Percentiles rank a stretch among this genome's conserved stretches.
These are phyloP conservation scores for Tricholoma terreum DNA, from an alignment of 768 basidiomycete species.

Conservation along the genomic window DNA sequence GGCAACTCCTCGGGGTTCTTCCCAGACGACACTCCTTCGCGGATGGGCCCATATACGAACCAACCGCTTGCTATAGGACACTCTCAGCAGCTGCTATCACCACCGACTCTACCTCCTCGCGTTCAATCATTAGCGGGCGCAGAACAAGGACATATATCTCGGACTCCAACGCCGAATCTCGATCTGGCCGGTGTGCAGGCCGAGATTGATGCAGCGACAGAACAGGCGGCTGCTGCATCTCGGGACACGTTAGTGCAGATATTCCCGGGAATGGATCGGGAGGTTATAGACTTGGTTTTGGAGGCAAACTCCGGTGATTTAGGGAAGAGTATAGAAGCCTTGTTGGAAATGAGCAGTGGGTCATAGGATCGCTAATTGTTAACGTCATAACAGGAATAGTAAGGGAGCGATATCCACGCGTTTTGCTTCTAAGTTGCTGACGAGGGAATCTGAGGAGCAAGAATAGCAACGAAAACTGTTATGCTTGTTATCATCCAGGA, in stretches of 20 bases:
- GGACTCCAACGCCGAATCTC: slow-evolving; percentile 66
- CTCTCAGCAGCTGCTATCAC: slow-evolving; percentile 36
- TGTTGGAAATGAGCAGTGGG: slow-evolving; percentile 70
- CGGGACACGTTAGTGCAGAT: slow-evolving; percentile 81
- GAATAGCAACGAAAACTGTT: slow-evolving; percentile 3
- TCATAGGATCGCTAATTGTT: slow-evolving; percentile 18
- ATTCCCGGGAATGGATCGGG: slow-evolving; percentile 79
- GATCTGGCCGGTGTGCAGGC: slow-evolving; percentile 69
- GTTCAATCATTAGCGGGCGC: slow-evolving; percentile 36
- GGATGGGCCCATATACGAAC: slow-evolving; percentile 43
- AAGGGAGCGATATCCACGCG: background rate
- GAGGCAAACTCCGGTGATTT: slow-evolving; percentile 88
- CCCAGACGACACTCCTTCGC: slow-evolving; percentile 53
- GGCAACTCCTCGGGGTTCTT: slow-evolving; percentile 28
- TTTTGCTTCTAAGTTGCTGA: background rate
- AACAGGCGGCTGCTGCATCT: slow-evolving; percentile 67
- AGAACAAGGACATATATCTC: slow-evolving; percentile 48
- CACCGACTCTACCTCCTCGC: slow-evolving; percentile 42
- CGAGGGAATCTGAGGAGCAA: background rate
- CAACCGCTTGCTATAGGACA: slow-evolving; percentile 49
- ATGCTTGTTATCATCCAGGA: slow-evolving; percentile 54
- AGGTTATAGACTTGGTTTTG: slow-evolving; percentile 85
- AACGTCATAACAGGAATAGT: background rate
- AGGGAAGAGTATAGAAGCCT: slow-evolving; percentile 83
- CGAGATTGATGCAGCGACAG: slow-evolving; percentile 77